These are phyloP conservation scores for Rutstroemia sp. DNA, from an alignment of 2,329 filamentous ascomycete genomes.

Conservation along the genomic window DNA sequence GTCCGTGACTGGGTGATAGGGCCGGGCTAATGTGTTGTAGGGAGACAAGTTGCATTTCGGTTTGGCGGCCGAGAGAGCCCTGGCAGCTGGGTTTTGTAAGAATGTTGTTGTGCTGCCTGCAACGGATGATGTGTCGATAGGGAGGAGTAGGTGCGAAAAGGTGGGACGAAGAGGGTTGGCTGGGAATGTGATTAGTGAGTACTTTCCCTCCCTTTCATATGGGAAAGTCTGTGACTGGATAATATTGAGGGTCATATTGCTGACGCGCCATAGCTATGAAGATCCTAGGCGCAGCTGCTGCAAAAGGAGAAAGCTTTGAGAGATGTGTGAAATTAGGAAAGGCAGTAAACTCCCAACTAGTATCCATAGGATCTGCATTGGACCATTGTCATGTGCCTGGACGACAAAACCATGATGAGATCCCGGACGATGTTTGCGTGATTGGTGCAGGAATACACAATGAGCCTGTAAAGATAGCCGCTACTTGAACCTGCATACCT, in stretches of 20 bases:
- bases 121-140: slow-evolving; percentile 59
- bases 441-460: slow-evolving; percentile 63
- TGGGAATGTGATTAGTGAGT: slow-evolving; percentile 46
- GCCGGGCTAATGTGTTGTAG: slow-evolving; percentile 47
- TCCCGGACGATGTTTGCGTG: slow-evolving; percentile 45
- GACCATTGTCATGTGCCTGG: slow-evolving; percentile 47
- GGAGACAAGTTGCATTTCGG: slow-evolving; percentile 37
- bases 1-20: too few relatives aligned
- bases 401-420: slow-evolving; percentile 40
- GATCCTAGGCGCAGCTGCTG: not conserved
- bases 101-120: slow-evolving; percentile 46
- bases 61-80: slow-evolving; percentile 32
- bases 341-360: slow-evolving; percentile 29
- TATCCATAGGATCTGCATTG: slow-evolving; percentile 42
- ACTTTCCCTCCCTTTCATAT: not conserved
- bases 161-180: slow-evolving; percentile 56
- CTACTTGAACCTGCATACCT: slow-evolving; percentile 31
- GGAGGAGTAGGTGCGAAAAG: slow-evolving; percentile 43
- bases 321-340: slow-evolving; percentile 22
- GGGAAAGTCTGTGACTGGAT: not conserved
- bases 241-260: not conserved
- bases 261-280: not conserved
- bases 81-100: slow-evolving; percentile 40
- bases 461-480: slow-evolving; percentile 47
- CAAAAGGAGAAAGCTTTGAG: slow-evolving; percentile 16